A percentile compares a stretch with the other conserved stretches of the same genome.
Evolutionary conservation across 768 basidiomycete genomes (phyloP).

Genomic region (Lentinus brumalis): DNA sequence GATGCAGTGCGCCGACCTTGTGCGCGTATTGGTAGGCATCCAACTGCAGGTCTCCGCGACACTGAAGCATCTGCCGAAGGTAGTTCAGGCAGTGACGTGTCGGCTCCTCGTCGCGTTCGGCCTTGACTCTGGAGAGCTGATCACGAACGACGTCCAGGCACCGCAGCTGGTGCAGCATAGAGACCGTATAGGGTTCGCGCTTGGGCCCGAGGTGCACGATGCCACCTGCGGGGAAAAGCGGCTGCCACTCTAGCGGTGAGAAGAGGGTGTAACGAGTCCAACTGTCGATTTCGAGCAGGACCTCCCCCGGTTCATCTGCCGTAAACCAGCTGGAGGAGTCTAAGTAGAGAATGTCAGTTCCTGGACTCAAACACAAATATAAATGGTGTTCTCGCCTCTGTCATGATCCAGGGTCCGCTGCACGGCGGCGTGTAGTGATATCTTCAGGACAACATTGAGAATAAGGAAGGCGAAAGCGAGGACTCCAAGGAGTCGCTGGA

Average conservation of each 20-base stretch:
- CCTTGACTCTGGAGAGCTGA: constrained; percentile 16
- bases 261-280: constrained; percentile 4
- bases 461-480: too few relatives aligned
- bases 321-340: too few relatives aligned
- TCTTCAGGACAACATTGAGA: too few relatives aligned
- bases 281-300: not conserved
- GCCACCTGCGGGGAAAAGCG: constrained; percentile 29
- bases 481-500: too few relatives aligned
- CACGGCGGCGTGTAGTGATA: too few relatives aligned
- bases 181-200: constrained; percentile 33
- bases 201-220: constrained; percentile 29
- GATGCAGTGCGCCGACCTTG: not conserved
- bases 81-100: constrained; percentile 41
- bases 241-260: constrained; percentile 22
- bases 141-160: constrained; percentile 41
- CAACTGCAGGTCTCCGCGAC: constrained; percentile 34
- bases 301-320: not conserved
- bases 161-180: constrained; percentile 43
- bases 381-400: too few relatives aligned
- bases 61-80: constrained; percentile 39
- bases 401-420: too few relatives aligned
- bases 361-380: too few relatives aligned
- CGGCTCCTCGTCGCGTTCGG: constrained; percentile 7
- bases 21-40: constrained; percentile 22
- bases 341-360: too few relatives aligned